These are phyloP conservation scores for Salix suchowensis DNA, from an alignment of 345 rosid genomes.

Conservation along the genomic window DNA sequence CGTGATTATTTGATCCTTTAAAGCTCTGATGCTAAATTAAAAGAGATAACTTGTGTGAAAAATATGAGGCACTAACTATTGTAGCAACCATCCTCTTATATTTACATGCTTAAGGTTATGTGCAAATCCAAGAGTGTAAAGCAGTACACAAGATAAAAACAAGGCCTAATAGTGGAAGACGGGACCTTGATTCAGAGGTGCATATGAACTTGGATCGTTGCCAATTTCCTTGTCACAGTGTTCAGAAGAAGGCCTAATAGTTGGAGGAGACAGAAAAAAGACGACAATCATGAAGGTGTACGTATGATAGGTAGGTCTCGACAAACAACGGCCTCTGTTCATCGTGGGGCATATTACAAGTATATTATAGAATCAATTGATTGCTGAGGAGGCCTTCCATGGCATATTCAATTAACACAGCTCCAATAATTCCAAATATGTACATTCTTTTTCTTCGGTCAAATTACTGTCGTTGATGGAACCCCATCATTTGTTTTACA, in stretches of 20 bases:
- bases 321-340: neutral
- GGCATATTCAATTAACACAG: neutral
- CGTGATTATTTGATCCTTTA: too few species aligned
- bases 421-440: neutral
- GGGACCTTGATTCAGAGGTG: too few species aligned
- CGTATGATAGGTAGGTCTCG: neutral
- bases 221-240: neutral
- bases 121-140: too few species aligned
- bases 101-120: too few species aligned
- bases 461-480: too few species aligned
- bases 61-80: too few species aligned
- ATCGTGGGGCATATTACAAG: constrained; percentile 16
- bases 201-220: neutral
- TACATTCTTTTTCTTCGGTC: too few species aligned
- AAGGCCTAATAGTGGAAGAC: too few species aligned
- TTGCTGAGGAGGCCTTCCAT: constrained; percentile 9
- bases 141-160: too few species aligned
- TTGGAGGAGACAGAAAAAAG: neutral
- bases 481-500: neutral
- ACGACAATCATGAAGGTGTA: neutral
- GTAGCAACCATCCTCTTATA: too few species aligned
- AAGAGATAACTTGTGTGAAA: too few species aligned
- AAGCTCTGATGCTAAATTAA: too few species aligned
- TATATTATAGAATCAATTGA: constrained; percentile 2
- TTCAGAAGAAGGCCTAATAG: neutral